Evolutionary conservation across 345 rosid genomes (phyloP).

Genomic region (Gossypium sturtianum): DNA sequence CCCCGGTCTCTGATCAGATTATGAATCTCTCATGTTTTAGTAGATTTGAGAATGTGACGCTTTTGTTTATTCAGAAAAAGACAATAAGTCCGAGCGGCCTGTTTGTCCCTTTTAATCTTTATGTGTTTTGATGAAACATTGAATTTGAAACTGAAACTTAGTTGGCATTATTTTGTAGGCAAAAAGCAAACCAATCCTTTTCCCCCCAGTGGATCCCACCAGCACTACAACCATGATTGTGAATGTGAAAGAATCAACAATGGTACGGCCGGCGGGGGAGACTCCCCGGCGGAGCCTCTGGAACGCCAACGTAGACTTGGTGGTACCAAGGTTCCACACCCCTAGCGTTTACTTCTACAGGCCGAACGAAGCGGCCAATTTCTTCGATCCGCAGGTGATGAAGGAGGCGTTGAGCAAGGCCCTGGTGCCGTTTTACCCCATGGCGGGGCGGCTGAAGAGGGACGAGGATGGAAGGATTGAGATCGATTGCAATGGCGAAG

Average conservation of each 20-base stretch:
- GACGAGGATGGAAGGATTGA: constrained; percentile 89
- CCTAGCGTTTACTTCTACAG: constrained; percentile 93
- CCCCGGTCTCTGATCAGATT: too few species aligned
- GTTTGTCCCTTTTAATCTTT: too few species aligned
- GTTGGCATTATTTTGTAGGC: too few species aligned
- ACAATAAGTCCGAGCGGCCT: background rate
- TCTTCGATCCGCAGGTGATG: constrained; percentile 56
- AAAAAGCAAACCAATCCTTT: background rate
- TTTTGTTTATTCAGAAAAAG: too few species aligned
- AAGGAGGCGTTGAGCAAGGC: constrained; percentile 72
- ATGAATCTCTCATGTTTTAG: too few species aligned
- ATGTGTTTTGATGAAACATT: too few species aligned
- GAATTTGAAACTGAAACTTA: too few species aligned
- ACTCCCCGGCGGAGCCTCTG: constrained; percentile 55
- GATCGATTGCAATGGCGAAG: constrained; percentile 80
- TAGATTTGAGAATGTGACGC: too few species aligned
- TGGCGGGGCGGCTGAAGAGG: constrained; percentile 73
- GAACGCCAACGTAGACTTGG: constrained; percentile 89
- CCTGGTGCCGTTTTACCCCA: constrained; percentile 83
- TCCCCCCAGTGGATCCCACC: background rate
- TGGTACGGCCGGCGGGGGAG: constrained; percentile 71
- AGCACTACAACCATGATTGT: constrained; percentile 40
- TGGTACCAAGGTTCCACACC: constrained; percentile 85
- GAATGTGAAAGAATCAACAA: constrained; percentile 55
- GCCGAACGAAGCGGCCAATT: constrained; percentile 51